Percentiles rank a stretch among this genome's conserved stretches.
Evolutionary conservation across 495 filamentous ascomycete genomes (phyloP).

Genomic region (Cercophora samala): DNA sequence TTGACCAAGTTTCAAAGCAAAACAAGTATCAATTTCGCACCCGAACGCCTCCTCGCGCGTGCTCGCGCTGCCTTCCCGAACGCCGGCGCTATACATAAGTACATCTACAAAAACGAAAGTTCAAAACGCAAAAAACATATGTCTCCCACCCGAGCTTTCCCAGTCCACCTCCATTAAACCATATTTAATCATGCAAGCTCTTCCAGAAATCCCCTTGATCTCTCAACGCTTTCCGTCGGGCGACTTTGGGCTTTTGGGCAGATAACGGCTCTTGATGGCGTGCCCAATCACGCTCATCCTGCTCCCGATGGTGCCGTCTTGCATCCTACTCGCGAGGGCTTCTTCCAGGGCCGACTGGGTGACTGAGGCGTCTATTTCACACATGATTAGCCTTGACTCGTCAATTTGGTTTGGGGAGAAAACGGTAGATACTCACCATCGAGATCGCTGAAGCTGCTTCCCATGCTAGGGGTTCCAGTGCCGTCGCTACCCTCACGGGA

Average conservation of each 20-base stretch:
- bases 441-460: constrained; percentile 94
- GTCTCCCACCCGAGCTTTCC: neutral
- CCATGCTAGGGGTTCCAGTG: constrained; percentile 91
- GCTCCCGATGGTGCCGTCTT: constrained; percentile 69
- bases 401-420: neutral
- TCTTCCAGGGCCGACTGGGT: constrained; percentile 94
- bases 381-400: constrained; percentile 13
- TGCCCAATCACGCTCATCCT: constrained; percentile 78
- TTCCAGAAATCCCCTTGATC: neutral
- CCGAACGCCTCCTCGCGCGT: neutral
- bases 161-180: neutral
- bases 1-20: neutral
- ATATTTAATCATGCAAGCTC: neutral
- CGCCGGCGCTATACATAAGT: neutral
- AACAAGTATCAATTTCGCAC: neutral
- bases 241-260: constrained; percentile 27
- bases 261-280: constrained; percentile 44
- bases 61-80: neutral
- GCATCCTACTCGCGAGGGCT: constrained; percentile 87
- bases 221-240: neutral
- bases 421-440: constrained; percentile 59
- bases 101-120: neutral
- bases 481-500: constrained; percentile 73
- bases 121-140: neutral
- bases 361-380: constrained; percentile 73